Evolutionary conservation across 2,329 filamentous ascomycete species (phyloP).

Genomic region (Epichloe gansuensis): DNA sequence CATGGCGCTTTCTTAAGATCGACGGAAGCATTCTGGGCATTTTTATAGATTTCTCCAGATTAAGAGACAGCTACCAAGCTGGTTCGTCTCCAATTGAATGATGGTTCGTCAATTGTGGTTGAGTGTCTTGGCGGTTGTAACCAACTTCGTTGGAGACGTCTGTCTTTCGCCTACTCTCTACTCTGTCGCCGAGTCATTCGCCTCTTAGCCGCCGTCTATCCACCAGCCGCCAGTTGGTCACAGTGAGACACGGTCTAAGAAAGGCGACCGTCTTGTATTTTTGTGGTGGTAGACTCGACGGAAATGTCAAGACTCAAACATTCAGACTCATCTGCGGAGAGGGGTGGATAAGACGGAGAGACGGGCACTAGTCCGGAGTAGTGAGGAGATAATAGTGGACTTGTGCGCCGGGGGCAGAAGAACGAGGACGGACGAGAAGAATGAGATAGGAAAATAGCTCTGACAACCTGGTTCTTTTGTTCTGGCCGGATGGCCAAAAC

Average conservation of each 20-base stretch:
- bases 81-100: background rate
- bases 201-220: background rate
- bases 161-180: background rate
- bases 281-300: background rate
- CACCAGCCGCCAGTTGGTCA: background rate
- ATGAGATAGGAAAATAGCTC: background rate
- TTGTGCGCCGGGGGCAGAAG: background rate
- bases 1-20: conserved; percentile 33
- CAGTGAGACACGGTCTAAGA: background rate
- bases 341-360: conserved; percentile 1
- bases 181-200: background rate
- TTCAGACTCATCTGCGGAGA: background rate
- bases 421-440: background rate
- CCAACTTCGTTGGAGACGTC: background rate
- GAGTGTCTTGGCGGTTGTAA: background rate
- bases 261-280: background rate
- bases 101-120: background rate
- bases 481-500: background rate
- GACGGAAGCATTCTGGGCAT: conserved; percentile 19
- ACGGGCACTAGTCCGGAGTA: background rate
- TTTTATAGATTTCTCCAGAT: background rate
- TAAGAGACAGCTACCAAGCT: background rate
- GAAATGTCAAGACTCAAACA: background rate
- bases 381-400: background rate
- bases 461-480: conserved; percentile 1